Evolutionary conservation across 2,329 filamentous ascomycete genomes (phyloP).

Genomic region (Pyricularia sp.): DNA sequence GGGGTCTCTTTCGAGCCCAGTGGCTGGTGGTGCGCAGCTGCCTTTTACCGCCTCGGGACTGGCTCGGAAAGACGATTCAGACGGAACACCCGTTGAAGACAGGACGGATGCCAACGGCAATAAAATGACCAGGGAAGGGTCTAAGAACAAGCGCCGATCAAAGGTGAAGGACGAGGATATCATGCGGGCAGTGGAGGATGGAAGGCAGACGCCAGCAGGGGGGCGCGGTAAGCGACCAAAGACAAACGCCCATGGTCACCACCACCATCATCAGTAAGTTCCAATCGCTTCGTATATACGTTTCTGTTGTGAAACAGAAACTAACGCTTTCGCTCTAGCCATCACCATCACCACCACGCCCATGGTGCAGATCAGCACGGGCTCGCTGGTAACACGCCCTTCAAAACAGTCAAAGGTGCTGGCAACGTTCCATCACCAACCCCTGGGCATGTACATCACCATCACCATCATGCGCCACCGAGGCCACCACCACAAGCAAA

Average conservation of each 20-base stretch:
- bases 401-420: constrained; percentile 40
- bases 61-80: constrained; percentile 43
- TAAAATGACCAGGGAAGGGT: constrained; percentile 24
- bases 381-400: constrained; percentile 28
- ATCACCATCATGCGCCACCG: constrained; percentile 39
- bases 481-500: constrained; percentile 17
- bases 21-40: constrained; percentile 29
- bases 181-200: constrained; percentile 57
- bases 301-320: neutral
- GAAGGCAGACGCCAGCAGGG: constrained; percentile 49
- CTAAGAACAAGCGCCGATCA: constrained; percentile 47
- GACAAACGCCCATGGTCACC: constrained; percentile 44
- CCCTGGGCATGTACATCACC: constrained; percentile 22
- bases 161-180: constrained; percentile 70
- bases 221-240: constrained; percentile 57
- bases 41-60: constrained; percentile 36
- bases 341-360: constrained; percentile 47
- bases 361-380: constrained; percentile 29
- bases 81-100: constrained; percentile 33
- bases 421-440: constrained; percentile 36
- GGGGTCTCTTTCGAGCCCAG: constrained; percentile 41
- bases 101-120: constrained; percentile 28
- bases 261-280: constrained; percentile 55
- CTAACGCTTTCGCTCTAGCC: constrained; percentile 8
- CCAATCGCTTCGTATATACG: neutral